Evolutionary conservation across 768 basidiomycete species (phyloP), one percentile per base, ranked within the genome.

Genomic region (Arthromyces matolae): DNA sequence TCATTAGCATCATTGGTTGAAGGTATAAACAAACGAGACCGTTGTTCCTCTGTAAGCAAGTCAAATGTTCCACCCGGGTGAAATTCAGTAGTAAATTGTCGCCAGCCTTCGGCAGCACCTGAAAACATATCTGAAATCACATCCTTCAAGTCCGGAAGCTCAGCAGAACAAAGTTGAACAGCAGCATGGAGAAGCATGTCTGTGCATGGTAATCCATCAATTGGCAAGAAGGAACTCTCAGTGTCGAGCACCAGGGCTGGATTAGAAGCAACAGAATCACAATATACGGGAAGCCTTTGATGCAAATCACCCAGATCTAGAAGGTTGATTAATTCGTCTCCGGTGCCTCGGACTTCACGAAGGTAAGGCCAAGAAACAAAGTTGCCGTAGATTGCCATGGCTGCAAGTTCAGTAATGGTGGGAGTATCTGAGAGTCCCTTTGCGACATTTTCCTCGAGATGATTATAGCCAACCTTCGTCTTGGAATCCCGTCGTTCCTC

Each of bases 1-100:
- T 69, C 65, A 51, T 65, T 65, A 0, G 48, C 53, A 51, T 67
- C 62, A 51, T 67, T 69, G 13, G 63, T 65, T 2, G 62, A n/a
- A 7, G 64, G 61, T 51, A 69, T 57, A 50, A 56, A 67, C 10
- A 61, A 59, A n/a, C 40, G 19, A 4, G 51, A 38, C 4, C 35
- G 42, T 42, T 67, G 61, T 28, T 54, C 55, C 0, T 40, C 25
- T 6, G 58, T 57, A 4, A 52, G 45, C 19, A 43, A 25, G 43
- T 64, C 63, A 53, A 69, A 63, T 1, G 54, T 2, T 2, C 68
- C 65, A 16, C 60, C 60, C 3, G 60, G 55, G 14, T 52, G 56
- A 56, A 63, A 68, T 48, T 68, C 64, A 5, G 55, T 22, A 5
- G 54, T 53, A 47, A 66, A 66, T 0, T 56, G 51, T 2, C 24